phyloP scores from a whole-genome alignment of 2,329 filamentous ascomycete species.

The Penicillium sp. region DNA sequence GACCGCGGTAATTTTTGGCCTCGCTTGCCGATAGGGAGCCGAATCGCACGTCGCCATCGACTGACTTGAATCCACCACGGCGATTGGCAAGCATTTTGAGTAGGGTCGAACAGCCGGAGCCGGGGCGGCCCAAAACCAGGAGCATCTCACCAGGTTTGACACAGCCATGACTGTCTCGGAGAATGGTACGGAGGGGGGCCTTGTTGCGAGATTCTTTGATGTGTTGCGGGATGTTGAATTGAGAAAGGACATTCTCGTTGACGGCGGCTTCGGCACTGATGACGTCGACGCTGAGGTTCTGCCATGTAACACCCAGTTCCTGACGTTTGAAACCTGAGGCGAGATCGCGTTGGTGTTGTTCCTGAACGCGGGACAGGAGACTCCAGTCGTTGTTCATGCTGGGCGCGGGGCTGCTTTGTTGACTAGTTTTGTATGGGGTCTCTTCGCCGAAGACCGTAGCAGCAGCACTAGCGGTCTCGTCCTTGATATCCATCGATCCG shows the following conservation, averaged over 20 bases:
- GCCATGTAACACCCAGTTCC: conserved; percentile 66
- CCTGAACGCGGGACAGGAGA: conserved; percentile 55
- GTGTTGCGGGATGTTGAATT: conserved; percentile 58
- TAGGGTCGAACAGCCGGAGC: conserved; percentile 71
- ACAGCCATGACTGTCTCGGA: conserved; percentile 60
- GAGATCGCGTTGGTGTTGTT: conserved; percentile 47
- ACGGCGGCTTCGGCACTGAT: conserved; percentile 63
- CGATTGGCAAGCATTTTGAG: conserved; percentile 71
- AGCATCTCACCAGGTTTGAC: conserved; percentile 76
- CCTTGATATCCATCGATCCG: conserved; percentile 17
- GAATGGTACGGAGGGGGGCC: conserved; percentile 64
- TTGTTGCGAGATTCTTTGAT: conserved; percentile 57
- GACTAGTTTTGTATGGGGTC: conserved; percentile 10
- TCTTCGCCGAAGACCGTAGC: conserved; percentile 33
- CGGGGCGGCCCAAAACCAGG: conserved; percentile 69
- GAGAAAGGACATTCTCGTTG: conserved; percentile 65
- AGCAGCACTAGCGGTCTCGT: conserved; percentile 34
- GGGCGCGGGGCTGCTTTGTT: conserved; percentile 7
- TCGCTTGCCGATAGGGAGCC: conserved; percentile 50
- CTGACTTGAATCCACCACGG: conserved; percentile 60
- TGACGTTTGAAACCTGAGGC: conserved; percentile 52
- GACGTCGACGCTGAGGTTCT: conserved; percentile 66
- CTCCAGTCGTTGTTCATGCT: conserved; percentile 52
- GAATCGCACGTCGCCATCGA: conserved; percentile 63
- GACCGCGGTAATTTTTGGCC: conserved; percentile 55